phyloP scores from a whole-genome alignment of 169 alveolate species.

The Plasmodium coatneyi region DNA sequence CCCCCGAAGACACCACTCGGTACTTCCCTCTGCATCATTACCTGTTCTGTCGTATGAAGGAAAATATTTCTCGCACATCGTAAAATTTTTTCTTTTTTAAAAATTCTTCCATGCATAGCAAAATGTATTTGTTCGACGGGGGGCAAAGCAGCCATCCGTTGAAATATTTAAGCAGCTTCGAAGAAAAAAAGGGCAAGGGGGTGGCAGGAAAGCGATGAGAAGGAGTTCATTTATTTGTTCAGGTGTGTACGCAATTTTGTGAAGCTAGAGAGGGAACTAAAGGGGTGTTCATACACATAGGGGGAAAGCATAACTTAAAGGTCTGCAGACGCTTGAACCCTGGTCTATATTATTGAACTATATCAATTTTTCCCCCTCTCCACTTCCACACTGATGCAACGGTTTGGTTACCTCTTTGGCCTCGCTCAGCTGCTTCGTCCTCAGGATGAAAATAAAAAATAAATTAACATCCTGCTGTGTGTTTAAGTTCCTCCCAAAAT shows the following conservation, averaged over 20 bases:
- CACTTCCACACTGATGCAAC: not conserved
- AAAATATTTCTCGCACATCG: constrained; percentile 74
- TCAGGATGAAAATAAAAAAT: constrained; percentile 66
- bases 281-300: not conserved
- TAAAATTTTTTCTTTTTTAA: constrained; percentile 32
- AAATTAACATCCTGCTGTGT: constrained; percentile 75
- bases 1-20: not conserved
- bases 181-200: not conserved
- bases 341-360: not conserved
- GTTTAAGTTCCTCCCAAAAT: constrained; percentile 73
- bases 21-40: not conserved
- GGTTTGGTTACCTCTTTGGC: constrained; percentile 60
- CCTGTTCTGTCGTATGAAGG: constrained; percentile 71
- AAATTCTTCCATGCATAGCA: constrained; percentile 74
- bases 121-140: constrained; percentile 69
- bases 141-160: constrained; percentile 76
- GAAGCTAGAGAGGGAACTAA: not conserved
- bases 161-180: constrained; percentile 60
- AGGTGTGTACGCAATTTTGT: not conserved
- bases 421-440: constrained; percentile 64
- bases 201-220: not conserved
- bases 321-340: not conserved
- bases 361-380: not conserved
- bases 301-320: not conserved
- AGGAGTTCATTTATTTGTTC: not conserved